Conservation (phyloP, 805 yeast species). For the Barnettozyma botsteinii region DNA sequence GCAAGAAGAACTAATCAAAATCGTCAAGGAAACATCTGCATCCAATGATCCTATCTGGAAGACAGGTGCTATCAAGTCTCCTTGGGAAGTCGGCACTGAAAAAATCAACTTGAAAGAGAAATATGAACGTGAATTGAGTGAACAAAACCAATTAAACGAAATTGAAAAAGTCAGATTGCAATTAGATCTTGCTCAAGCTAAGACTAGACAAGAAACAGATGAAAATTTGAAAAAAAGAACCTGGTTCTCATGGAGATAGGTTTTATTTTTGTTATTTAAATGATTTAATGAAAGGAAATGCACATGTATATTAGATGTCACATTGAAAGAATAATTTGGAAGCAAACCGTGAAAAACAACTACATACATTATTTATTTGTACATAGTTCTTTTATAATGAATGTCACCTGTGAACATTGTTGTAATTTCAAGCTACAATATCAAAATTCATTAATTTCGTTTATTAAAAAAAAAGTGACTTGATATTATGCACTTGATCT, state of each 20-base stretch:
- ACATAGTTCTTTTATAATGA: not conserved
- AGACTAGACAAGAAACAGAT: constrained; percentile 27
- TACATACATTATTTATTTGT: constrained; percentile 1
- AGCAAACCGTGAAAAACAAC: too few species aligned
- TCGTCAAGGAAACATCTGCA: constrained; percentile 55
- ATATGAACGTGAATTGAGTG: constrained; percentile 44
- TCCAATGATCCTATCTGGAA: constrained; percentile 81
- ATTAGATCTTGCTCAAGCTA: constrained; percentile 29
- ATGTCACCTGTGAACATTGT: too few species aligned
- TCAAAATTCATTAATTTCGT: not conserved
- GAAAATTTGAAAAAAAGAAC: constrained; percentile 26
- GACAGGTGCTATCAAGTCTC: constrained; percentile 63
- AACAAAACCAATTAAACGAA: constrained; percentile 35
- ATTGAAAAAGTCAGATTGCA: constrained; percentile 36
- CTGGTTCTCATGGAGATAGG: constrained; percentile 29
- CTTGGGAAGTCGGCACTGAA: constrained; percentile 47
- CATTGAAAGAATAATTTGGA: too few species aligned
- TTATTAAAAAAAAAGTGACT: too few species aligned
- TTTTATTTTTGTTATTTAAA: not conserved
- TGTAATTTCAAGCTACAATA: too few species aligned
- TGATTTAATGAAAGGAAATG: not conserved
- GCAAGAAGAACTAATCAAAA: constrained; percentile 63
- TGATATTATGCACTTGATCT: not conserved
- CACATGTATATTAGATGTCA: not conserved
- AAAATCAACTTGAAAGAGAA: constrained; percentile 37